Evolutionary conservation across 2,329 filamentous ascomycete genomes (phyloP), one percentile per base, ranked within the genome.

Genomic region (Cytospora schulzeri): DNA sequence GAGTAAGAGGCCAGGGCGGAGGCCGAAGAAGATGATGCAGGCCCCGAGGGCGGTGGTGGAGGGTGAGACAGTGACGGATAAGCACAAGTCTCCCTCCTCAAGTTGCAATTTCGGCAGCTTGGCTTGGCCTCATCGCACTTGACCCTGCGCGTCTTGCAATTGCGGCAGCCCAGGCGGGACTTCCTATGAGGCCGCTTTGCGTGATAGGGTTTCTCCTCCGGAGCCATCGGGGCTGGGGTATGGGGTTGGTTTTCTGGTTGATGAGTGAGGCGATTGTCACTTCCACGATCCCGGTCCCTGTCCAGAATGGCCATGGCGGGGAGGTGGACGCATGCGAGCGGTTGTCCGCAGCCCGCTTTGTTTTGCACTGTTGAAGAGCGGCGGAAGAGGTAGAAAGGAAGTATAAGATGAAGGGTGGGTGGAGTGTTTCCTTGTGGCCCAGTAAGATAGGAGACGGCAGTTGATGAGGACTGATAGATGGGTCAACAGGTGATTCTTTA

Each of bases 101-200:
- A 71, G 51, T 73, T 77, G 71, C 84, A 86, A 33, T 79, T 76
- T 50, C 78, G 78, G 69, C 84, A 86, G 3, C 75, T 70, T 0
- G 84, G 84, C 31, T 76, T 79, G 6, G 69, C 75, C 70, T 86
- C 83, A 66, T 84, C 80, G 72, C 83, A 85, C 73, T 84, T 85
- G 61, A 84, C 81, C 72, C 83, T 85, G 62, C 84, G 80, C 19
- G 73, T 72, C 73, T 86, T 86, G 77, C 84, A 86, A 69, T 81
- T 83, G 66, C 75, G 75, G 69, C 84, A 86, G 7, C 83, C 84
- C 2, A 77, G 75, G 33, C 83, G 76, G 1, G 83, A 84, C 72
- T 86, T 86, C 68, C 77, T 82, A 71, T 86, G 84, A 56, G 83
- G 82, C 14, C 83, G 78, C 71, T 86, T 86, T 57, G 78, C 67